Base-by-base conservation (phyloP, 192 early-diverging fungal genomes). In the Spinellus fusiger region DNA sequence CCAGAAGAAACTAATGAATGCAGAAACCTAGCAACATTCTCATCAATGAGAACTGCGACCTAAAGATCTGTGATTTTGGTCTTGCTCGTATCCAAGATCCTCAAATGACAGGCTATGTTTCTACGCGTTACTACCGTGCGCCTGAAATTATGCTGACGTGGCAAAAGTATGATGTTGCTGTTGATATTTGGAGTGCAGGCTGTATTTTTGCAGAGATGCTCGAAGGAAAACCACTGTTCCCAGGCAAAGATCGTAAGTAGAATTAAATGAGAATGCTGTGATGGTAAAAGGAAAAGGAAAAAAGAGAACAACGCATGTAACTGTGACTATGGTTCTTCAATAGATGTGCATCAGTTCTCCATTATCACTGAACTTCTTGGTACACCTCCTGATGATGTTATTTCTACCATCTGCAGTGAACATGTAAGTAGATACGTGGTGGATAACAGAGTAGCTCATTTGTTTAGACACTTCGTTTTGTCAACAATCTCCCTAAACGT, bases 31-130 rank as follows among this genome's bases (percentile, higher is more conserved):
- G 88, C 72, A 98, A 98, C 64, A 92, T 98, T 73, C 82, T 98
- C 20, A 87, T 98, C 64, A 96, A 96, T 68, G 94, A 95, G 65
- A 95, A 98, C 77, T 96, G 96, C 67, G 96, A 98, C 70, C 80
- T 98, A 35, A 98, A 94, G 80, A 98, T 98, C 65, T 96, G 94
- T 74, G 96, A 98, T 74, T 95, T 98, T 73, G 96, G 96, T 4
- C 73, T 98, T 47, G 96, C 96, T 3, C 88, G 96, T 61, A 86
- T 95, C 44, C 90, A 93, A 61, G 94, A 95, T 62, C 86, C 89
- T 60, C 90, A 94, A 70, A 97, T 97, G 94, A 97, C 94, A 22
- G 94, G 94, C 26, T 98, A 98, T 74, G 96, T 96, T 20, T 93
- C 94, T 7, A 96, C 96, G 13, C 81, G 96, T 35, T 96, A 96